A percentile compares a stretch with the other conserved stretches of the same genome.
These are phyloP conservation scores for Wickerhamomyces kurtzmanii DNA, from an alignment of 805 yeast species.

Conservation along the genomic window DNA sequence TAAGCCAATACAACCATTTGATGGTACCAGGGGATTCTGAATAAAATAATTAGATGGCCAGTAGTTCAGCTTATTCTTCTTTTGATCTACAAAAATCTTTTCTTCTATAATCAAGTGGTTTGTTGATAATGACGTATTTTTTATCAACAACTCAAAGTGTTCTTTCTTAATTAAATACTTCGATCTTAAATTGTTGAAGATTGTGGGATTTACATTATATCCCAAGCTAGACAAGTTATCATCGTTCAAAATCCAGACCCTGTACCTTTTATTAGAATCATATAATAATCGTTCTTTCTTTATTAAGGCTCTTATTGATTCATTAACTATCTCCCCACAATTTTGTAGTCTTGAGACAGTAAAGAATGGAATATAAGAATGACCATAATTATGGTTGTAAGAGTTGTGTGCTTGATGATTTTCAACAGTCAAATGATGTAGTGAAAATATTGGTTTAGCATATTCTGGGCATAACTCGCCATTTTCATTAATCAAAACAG, in stretches of 20 bases:
- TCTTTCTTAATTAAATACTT: constrained; percentile 16
- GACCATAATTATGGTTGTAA: constrained; percentile 3
- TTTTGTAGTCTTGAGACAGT: constrained; percentile 24
- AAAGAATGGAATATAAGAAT: constrained; percentile 16
- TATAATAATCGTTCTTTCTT: constrained; percentile 4
- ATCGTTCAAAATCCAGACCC: constrained; percentile 14
- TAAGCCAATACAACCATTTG: constrained; percentile 50
- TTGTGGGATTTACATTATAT: constrained; percentile 15
- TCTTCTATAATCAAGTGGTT: constrained; percentile 25
- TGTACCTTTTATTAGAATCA: constrained; percentile 4
- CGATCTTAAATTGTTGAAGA: constrained; percentile 16
- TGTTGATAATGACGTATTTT: constrained; percentile 10
- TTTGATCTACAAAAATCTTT: constrained; percentile 7
- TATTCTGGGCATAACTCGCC: constrained; percentile 22
- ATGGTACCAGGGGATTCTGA: constrained; percentile 19
- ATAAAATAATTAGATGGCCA: constrained; percentile 26
- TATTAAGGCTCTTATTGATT: constrained; percentile 8
- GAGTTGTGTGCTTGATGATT: constrained; percentile 2
- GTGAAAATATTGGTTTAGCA: constrained; percentile 23
- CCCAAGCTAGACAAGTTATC: constrained; percentile 5
- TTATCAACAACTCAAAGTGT: constrained; percentile 8
- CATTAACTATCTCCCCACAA: constrained; percentile 7
- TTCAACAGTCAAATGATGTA: constrained; percentile 21
- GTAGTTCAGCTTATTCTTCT: constrained; percentile 13
- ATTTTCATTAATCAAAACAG: constrained; percentile 22